Base-by-base conservation (phyloP, 192 early-diverging fungal genomes). In the Geosiphon pyriformis region DNA sequence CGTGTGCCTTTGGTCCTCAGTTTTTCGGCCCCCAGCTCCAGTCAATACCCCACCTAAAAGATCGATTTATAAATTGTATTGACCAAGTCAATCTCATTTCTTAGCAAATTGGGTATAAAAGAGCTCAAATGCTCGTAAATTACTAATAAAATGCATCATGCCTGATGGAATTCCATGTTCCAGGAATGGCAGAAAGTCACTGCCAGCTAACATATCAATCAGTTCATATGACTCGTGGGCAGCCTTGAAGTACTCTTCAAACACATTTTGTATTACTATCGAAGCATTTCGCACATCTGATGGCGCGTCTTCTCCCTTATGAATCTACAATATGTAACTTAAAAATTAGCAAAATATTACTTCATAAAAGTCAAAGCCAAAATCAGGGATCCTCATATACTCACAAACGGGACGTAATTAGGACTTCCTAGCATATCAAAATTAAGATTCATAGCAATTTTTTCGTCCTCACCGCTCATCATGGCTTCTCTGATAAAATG, bases 381-480 rank as follows among this genome's bases (percentile, higher is more conserved):
- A n/a, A n/a, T n/a, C n/a, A n/a, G n/a, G n/a, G n/a, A n/a, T n/a
- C n/a, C n/a, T n/a, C n/a, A n/a, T n/a, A n/a, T n/a, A n/a, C 75
- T 71, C 66, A 77, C 75, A 31, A 80, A 78, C 0, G 83, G 74
- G 35, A 87, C 82, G 72, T 82, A 87, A 75, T 89, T 89, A 35
- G 87, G 87, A 71, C 85, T 87, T 8, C 80, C 87, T 27, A 89
- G 72, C 85, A 87, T 89, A 69, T 89, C 87, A 76, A 89, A 83
- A 67, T 89, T 89, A 52, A 89, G 78, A 68, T 85, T 72, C 59
- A 84, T 76, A 2, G 81, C 82, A 35, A 89, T 73, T 32, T 83
- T 67, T 0, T 66, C 29, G 75, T 78, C 82, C 10, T 76, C 71
- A 20, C 75, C 72, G 27, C 58, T 61, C 55, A 65, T 72, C 11